A percentile compares a stretch with the other conserved stretches of the same genome.
Evolutionary conservation across 805 yeast species (phyloP).

Genomic region (Candida pseudofarinosa): DNA sequence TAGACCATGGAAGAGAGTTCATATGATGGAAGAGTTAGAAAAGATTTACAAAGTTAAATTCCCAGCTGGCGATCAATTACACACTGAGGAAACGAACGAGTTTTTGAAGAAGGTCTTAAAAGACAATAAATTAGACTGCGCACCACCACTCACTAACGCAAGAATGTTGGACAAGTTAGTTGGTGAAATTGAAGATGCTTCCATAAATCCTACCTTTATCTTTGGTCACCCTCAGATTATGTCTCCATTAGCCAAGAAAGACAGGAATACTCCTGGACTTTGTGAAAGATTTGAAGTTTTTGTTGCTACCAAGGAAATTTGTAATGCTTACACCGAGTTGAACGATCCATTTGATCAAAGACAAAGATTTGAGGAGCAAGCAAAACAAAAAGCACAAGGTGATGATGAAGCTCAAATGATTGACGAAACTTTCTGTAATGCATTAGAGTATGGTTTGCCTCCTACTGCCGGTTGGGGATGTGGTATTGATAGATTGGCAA

Average conservation of each 20-base stretch:
- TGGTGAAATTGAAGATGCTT: constrained; percentile 91
- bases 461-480: constrained; percentile 99
- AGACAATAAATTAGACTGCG: constrained; percentile 82
- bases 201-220: constrained; percentile 95
- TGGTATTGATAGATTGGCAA: constrained; percentile 96
- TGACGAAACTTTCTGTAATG: constrained; percentile 96
- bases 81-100: constrained; percentile 88
- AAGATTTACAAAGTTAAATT: constrained; percentile 79
- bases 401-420: constrained; percentile 97
- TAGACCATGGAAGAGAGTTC: constrained; percentile 98
- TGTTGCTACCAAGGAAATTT: constrained; percentile 96
- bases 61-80: constrained; percentile 94
- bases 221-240: constrained; percentile 99
- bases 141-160: constrained; percentile 92
- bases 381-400: constrained; percentile 97
- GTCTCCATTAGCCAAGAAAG: constrained; percentile 98
- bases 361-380: constrained; percentile 97
- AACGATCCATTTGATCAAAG: constrained; percentile 99
- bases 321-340: constrained; percentile 98
- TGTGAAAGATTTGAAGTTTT: constrained; percentile 98
- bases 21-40: constrained; percentile 95
- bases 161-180: constrained; percentile 98
- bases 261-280: constrained; percentile 86
- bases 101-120: constrained; percentile 78
- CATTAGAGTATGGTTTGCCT: constrained; percentile 96